These are phyloP conservation scores for Ophiostoma perfectum DNA, from an alignment of 2,329 filamentous ascomycete species.

Conservation along the genomic window DNA sequence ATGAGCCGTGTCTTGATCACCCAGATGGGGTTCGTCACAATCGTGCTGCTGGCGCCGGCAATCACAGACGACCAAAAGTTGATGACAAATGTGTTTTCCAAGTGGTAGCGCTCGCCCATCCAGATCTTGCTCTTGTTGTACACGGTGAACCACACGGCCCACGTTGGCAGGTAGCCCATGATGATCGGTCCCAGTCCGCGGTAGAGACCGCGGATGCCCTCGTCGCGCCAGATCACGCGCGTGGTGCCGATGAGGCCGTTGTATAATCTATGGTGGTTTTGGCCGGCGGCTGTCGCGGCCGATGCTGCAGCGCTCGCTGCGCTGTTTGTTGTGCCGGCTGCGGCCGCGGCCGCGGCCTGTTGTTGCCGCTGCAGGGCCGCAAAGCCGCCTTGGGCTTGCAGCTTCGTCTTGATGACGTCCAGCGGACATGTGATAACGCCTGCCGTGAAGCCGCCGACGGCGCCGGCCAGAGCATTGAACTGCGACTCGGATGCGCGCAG, in stretches of 20 bases:
- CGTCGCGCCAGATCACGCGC: slow-evolving; percentile 76
- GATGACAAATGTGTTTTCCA: slow-evolving; percentile 62
- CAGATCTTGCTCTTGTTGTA: slow-evolving; percentile 37
- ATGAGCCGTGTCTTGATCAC: slow-evolving; percentile 98
- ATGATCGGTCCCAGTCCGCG: slow-evolving; percentile 91
- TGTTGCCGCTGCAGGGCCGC: slow-evolving; percentile 38
- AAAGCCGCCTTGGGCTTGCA: slow-evolving; percentile 92
- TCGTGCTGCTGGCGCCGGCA: slow-evolving; percentile 85
- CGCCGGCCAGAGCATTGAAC: slow-evolving; percentile 81
- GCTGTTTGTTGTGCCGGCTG: slow-evolving; percentile 24
- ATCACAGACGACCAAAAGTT: slow-evolving; percentile 86
- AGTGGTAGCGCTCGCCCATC: slow-evolving; percentile 19
- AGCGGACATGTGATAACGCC: slow-evolving; percentile 94
- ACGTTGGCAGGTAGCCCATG: slow-evolving; percentile 91
- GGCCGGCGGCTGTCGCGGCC: slow-evolving; percentile 10
- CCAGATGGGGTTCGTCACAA: slow-evolving; percentile 97
- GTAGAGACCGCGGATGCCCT: slow-evolving; percentile 87
- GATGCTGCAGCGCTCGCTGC: slow-evolving; percentile 30
- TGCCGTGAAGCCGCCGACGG: slow-evolving; percentile 83
- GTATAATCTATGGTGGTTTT: slow-evolving; percentile 59
- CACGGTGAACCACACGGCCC: slow-evolving; percentile 96
- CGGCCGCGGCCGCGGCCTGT: slow-evolving; percentile 35
- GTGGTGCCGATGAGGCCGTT: slow-evolving; percentile 83
- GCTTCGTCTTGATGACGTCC: slow-evolving; percentile 97
- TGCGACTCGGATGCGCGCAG: slow-evolving; percentile 53